Conservation (phyloP, 1,139 yeast genomes). For the Candida frijolesensis region DNA sequence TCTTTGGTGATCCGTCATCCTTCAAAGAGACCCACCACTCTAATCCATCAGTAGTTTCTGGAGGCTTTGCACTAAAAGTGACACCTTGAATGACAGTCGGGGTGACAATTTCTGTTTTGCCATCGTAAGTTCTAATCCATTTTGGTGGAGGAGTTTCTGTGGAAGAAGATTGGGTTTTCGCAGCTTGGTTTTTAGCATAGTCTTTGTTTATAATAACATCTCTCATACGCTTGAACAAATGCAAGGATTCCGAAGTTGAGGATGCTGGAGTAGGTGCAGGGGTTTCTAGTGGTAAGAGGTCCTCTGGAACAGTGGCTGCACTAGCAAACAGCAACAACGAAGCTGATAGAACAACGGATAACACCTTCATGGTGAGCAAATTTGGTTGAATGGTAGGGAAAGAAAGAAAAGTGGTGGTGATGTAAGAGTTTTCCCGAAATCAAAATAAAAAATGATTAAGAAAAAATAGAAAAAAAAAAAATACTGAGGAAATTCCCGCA, state of each 20-base stretch:
- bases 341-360: constrained; percentile 11
- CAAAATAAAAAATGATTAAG: not conserved
- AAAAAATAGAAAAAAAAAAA: not conserved
- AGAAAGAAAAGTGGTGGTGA: not conserved
- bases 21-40: constrained; percentile 83
- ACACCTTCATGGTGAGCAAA: constrained; percentile 12
- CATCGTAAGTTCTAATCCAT: constrained; percentile 72
- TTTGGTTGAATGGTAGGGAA: not conserved
- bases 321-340: constrained; percentile 10
- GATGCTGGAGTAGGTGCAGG: constrained; percentile 13
- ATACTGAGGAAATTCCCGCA: not conserved
- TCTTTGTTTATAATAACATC: constrained; percentile 45
- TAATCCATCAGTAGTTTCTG: constrained; percentile 63
- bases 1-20: constrained; percentile 78
- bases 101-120: constrained; percentile 62
- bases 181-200: constrained; percentile 33
- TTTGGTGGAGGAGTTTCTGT: constrained; percentile 43
- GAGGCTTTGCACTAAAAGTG: constrained; percentile 76
- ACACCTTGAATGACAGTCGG: constrained; percentile 85
- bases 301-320: constrained; percentile 15
- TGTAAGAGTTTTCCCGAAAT: not conserved
- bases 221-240: constrained; percentile 33
- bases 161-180: constrained; percentile 17
- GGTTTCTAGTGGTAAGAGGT: constrained; percentile 14
- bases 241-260: constrained; percentile 5